Evolutionary conservation across 1,284 basidiomycete species (phyloP), one percentile per base, ranked within the genome.

Genomic region (Grifola frondosa): DNA sequence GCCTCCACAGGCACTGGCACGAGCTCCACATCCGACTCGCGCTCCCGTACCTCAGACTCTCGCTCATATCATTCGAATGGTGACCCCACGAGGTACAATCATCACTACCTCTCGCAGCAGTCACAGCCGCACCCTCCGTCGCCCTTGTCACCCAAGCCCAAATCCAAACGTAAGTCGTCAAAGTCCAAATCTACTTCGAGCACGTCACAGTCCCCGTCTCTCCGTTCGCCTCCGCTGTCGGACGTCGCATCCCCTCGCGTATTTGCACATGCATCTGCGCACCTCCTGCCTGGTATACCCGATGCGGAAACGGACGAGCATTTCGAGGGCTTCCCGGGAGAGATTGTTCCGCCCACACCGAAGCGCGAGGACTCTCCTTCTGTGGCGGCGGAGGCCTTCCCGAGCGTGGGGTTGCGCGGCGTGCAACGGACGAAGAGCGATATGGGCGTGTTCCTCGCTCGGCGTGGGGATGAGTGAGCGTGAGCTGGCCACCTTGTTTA

Each of bases 41-140:
- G 72, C 25, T 82, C 81, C 6, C 72, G 74, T 25, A 80, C 80
- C 0, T 79, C 79, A 6, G 67, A 71, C 2, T 78, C 78, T 0
- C 47, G 67, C 16, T 76, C 74, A 20, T 48, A 51, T 33, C 40
- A 36, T n/a, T 23, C 28, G 17, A 19, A 34, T 20, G 35, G 42
- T 2, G 55, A 54, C 42, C 40, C 52, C 2, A 30, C 53, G 21
- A 44, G 52, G 22, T 61, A 64, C 52, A 61, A 62, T 48, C 63
- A 63, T 49, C 58, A 61, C 41, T 57, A 58, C 49, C 45, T 62
- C 39, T 54, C 57, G 6, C 63, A 63, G 22, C 58, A 33, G 6
- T n/a, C n/a, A n/a, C 48, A 40, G 31, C 45, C 38, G n/a, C n/a
- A 40, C 12, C 44, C 45, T 19, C 44, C 33, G 15, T 50, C 48